These are phyloP conservation scores for Ceratobasidium theobromae DNA, from an alignment of 1,284 basidiomycete genomes.

Conservation along the genomic window DNA sequence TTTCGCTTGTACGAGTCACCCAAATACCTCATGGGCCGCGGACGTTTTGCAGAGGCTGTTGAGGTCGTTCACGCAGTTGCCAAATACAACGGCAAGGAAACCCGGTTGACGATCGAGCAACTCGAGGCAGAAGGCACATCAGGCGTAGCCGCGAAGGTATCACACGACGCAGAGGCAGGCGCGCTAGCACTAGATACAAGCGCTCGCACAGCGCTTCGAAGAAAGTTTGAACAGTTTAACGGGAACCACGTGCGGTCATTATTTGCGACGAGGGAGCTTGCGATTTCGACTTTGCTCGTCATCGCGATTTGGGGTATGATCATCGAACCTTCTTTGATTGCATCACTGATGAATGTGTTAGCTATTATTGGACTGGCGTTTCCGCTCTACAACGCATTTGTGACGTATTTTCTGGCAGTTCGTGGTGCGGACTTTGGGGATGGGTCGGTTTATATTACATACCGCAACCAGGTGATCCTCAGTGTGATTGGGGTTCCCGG, in stretches of 20 bases:
- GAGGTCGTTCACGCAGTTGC: slow-evolving; percentile 69
- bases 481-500: slow-evolving; percentile 69
- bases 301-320: slow-evolving; percentile 61
- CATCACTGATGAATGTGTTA: slow-evolving; percentile 39
- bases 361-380: slow-evolving; percentile 74
- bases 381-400: slow-evolving; percentile 69
- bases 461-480: slow-evolving; percentile 68
- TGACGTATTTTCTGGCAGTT: slow-evolving; percentile 59
- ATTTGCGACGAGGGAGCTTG: slow-evolving; percentile 63
- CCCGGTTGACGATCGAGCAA: slow-evolving; percentile 53
- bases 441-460: slow-evolving; percentile 62
- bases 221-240: slow-evolving; percentile 52
- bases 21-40: slow-evolving; percentile 72
- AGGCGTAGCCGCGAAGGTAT: slow-evolving; percentile 16
- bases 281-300: slow-evolving; percentile 61
- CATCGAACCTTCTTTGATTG: background rate
- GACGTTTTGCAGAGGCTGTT: slow-evolving; percentile 69
- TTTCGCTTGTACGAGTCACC: slow-evolving; percentile 77
- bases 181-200: slow-evolving; percentile 48
- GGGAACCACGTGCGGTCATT: slow-evolving; percentile 54
- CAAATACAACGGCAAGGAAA: slow-evolving; percentile 59
- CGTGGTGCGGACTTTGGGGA: slow-evolving; percentile 66
- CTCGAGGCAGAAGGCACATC: slow-evolving; percentile 44
- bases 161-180: slow-evolving; percentile 38
- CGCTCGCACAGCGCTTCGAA: slow-evolving; percentile 48